These are phyloP conservation scores for Diospyros lotus DNA, from an alignment of 148 eudicot species.

Conservation along the genomic window DNA sequence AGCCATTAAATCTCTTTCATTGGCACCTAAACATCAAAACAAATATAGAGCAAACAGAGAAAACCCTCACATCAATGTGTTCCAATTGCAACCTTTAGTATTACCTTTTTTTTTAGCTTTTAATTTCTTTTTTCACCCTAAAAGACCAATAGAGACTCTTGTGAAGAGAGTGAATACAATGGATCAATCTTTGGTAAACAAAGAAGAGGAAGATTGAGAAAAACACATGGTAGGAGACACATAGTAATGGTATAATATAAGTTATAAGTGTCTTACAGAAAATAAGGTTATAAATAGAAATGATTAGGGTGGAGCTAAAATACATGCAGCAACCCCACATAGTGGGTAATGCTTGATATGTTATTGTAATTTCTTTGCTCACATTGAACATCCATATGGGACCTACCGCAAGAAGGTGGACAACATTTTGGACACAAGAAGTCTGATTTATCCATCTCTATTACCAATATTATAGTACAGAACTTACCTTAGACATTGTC, in stretches of 20 bases:
- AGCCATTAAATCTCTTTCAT: background rate
- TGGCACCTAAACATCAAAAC: background rate
- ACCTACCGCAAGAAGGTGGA: background rate
- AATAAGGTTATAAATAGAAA: too few species aligned
- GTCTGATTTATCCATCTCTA: background rate
- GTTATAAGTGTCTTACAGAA: too few species aligned
- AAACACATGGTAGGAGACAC: too few species aligned
- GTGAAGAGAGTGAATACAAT: too few species aligned
- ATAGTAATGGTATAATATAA: too few species aligned
- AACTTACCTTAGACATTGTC: conserved; percentile 28
- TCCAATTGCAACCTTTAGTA: background rate
- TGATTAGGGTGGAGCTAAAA: too few species aligned
- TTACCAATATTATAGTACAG: background rate
- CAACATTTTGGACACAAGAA: background rate
- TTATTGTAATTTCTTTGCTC: too few species aligned
- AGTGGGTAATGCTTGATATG: too few species aligned
- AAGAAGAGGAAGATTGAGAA: too few species aligned
- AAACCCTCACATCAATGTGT: background rate
- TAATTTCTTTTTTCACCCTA: background rate
- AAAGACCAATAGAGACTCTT: too few species aligned
- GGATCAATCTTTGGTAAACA: too few species aligned
- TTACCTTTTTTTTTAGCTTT: background rate
- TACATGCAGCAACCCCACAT: too few species aligned
- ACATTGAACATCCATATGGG: background rate
- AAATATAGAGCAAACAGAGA: background rate